phyloP scores from a whole-genome alignment of 345 rosid genomes.

The Noccaea caerulescens region DNA sequence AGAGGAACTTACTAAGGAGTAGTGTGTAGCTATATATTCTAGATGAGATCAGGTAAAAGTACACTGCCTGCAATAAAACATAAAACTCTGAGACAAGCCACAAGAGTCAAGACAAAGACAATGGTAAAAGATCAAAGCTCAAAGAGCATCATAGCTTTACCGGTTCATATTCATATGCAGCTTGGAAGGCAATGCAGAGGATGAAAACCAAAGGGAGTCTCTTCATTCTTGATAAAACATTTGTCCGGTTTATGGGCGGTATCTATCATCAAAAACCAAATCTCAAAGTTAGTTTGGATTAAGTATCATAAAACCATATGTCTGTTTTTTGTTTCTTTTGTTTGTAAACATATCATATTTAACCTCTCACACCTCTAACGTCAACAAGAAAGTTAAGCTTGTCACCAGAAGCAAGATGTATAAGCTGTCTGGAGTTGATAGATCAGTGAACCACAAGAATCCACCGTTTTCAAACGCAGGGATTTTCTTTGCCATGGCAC shows the following conservation, averaged over 20 bases:
- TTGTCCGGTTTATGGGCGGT: background rate
- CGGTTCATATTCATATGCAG: constrained; percentile 1
- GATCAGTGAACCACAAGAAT: no score
- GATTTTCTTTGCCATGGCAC: constrained; percentile 59
- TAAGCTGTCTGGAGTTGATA: constrained; percentile 53
- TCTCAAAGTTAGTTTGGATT: background rate
- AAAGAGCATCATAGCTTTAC: constrained; percentile 19
- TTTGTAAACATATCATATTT: background rate
- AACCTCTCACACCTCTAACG: constrained; percentile 48
- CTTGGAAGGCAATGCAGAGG: constrained; percentile 8
- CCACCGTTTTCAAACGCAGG: no score
- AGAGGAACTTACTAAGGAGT: constrained; percentile 16
- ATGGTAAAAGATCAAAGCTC: constrained; percentile 9
- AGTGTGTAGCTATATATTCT: background rate
- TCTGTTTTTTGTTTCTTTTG: background rate
- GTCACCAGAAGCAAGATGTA: constrained; percentile 54
- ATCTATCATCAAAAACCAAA: background rate
- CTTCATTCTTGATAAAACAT: constrained; percentile 10
- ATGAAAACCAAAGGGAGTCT: background rate
- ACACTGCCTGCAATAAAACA: constrained; percentile 25
- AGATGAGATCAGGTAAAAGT: constrained; percentile 20
- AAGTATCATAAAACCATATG: background rate
- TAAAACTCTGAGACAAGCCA: background rate
- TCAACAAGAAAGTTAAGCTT: constrained; percentile 49
- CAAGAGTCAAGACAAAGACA: constrained; percentile 18